Conservation (phyloP, 2,329 filamentous ascomycete species). For the Sporothrix curviconia region DNA sequence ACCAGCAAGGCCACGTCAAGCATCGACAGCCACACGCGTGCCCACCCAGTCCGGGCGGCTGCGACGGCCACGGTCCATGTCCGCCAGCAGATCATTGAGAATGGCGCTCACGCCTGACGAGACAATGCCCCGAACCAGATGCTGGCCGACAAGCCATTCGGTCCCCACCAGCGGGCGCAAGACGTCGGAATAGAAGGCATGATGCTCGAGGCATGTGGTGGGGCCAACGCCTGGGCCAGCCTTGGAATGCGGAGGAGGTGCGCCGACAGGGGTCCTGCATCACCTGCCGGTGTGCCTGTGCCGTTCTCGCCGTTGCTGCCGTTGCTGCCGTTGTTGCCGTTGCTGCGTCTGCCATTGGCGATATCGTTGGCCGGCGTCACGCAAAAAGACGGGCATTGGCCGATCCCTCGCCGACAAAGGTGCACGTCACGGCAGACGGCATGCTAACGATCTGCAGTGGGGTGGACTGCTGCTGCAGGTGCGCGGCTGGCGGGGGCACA, state of each 20-base stretch:
- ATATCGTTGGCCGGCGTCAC: neutral
- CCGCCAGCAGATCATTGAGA: constrained; percentile 51
- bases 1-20: constrained; percentile 63
- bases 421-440: constrained; percentile 25
- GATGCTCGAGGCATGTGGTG: constrained; percentile 30
- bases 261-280: constrained; percentile 8
- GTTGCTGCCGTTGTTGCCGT: neutral
- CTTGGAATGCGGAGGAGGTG: constrained; percentile 32
- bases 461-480: neutral
- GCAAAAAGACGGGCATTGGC: constrained; percentile 67
- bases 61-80: constrained; percentile 19
- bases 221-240: constrained; percentile 42
- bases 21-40: constrained; percentile 46
- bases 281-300: too few species aligned
- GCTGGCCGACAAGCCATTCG: constrained; percentile 49
- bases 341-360: neutral
- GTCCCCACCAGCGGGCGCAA: constrained; percentile 50
- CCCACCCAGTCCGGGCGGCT: constrained; percentile 39
- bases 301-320: too few species aligned
- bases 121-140: constrained; percentile 42
- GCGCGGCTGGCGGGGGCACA: neutral
- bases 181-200: constrained; percentile 43
- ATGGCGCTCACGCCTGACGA: constrained; percentile 32
- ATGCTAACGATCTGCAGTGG: constrained; percentile 15
- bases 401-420: constrained; percentile 57